Conservation (phyloP, 2,329 filamentous ascomycete species). For the Apiospora pterosperma region DNA sequence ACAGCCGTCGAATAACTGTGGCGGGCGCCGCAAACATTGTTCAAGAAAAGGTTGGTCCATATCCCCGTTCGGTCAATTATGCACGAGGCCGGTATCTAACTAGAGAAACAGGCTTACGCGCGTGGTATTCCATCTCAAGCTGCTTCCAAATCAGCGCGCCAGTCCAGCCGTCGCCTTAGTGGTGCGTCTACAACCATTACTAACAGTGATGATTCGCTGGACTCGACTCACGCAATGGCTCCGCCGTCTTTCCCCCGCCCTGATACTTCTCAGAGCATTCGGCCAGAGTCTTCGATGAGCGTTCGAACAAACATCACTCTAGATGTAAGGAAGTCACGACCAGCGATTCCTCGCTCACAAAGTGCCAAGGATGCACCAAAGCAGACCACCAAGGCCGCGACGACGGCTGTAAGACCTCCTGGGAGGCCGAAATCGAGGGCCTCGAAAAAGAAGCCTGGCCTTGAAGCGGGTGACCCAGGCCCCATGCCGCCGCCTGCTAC, state of each 20-base stretch:
- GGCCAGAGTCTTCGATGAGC: constrained; percentile 41
- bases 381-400: constrained; percentile 25
- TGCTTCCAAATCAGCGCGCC: constrained; percentile 24
- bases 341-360: constrained; percentile 43
- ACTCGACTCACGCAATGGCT: not conserved
- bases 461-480: not conserved
- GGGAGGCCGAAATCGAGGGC: constrained; percentile 10
- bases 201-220: constrained; percentile 19
- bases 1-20: constrained; percentile 60
- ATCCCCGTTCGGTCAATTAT: constrained; percentile 7
- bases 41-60: constrained; percentile 35
- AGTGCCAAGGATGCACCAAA: constrained; percentile 27
- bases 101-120: constrained; percentile 25
- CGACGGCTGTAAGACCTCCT: constrained; percentile 8
- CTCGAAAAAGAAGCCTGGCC: constrained; percentile 2
- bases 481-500: not conserved
- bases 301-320: constrained; percentile 36
- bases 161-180: constrained; percentile 47
- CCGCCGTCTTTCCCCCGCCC: constrained; percentile 23
- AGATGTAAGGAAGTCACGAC: constrained; percentile 58
- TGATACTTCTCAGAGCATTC: constrained; percentile 37
- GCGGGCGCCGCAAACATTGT: constrained; percentile 45
- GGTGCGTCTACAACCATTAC: constrained; percentile 37
- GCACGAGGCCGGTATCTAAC: constrained; percentile 12
- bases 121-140: constrained; percentile 29